These are phyloP conservation scores for Oidium heveae DNA, from an alignment of 2,329 filamentous ascomycete genomes.

Conservation along the genomic window DNA sequence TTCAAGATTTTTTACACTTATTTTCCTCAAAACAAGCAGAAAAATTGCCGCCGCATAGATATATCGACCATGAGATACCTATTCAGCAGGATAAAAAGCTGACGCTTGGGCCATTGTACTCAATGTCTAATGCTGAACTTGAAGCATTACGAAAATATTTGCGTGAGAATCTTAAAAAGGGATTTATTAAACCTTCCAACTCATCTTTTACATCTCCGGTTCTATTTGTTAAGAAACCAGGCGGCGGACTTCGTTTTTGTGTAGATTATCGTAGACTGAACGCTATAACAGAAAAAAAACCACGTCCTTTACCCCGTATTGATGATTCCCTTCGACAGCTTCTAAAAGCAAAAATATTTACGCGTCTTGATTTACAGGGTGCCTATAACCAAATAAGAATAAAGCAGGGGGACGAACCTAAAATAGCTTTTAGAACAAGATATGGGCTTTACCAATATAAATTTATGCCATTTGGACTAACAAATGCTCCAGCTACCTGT, in stretches of 20 bases:
- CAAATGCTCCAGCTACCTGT: constrained; percentile 1
- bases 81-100: not conserved
- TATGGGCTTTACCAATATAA: not conserved
- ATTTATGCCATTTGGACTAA: constrained; percentile 2
- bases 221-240: not conserved
- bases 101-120: not conserved
- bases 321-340: not conserved
- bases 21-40: not conserved
- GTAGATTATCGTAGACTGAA: not conserved
- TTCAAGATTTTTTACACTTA: not conserved
- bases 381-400: constrained; percentile 1
- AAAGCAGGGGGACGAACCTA: not conserved
- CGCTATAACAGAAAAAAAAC: not conserved
- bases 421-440: not conserved
- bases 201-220: not conserved
- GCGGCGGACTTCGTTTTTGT: not conserved
- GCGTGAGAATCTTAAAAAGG: constrained; percentile 1
- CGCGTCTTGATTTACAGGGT: not conserved
- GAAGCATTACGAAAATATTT: not conserved
- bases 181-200: not conserved
- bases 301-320: not conserved
- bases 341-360: not conserved
- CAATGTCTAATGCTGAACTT: not conserved
- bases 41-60: not conserved
- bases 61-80: not conserved